Evolutionary conservation across 306 rosid genomes (phyloP), one percentile per base, ranked within the genome.

Genomic region (Cucurbita ficifolia): DNA sequence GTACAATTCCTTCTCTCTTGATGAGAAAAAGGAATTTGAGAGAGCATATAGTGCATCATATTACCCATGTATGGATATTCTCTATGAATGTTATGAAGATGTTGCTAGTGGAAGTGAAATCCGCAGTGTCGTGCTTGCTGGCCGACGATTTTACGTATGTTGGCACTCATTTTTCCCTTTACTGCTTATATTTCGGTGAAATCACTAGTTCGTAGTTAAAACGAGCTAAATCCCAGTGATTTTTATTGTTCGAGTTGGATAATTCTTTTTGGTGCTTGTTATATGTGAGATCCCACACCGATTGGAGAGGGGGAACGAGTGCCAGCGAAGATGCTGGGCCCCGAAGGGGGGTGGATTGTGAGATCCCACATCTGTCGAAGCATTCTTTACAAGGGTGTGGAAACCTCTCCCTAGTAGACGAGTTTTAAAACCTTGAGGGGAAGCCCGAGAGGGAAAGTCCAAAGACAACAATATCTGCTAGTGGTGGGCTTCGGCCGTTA

Each of bases 1-100:
- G 14, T 89, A 91, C 86, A 86, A 86, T 52, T 79, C 97, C 77
- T 79, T 94, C 75, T 83, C 95, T 74, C 86, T 76, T 79, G 92
- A 86, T n/a, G 97, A 74, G 19, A 95, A 89, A 75, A 88, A 52
- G 82, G 97, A 87, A 77, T 95, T 95, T 46, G 97, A 95, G 88
- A 79, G 82, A 54, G 99, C 96, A 64, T 95, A 95, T 68, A 95
- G 97, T 70, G 99, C 99, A 75, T 91, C 99, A 1, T 95, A 64
- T 55, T 91, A 95, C 77, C 97, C 99, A 7, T 89, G 96, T 88
- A 95, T 89, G 99, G 99, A 95, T 11, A 95, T 95, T 84, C 85
- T 95, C 85, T 95, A 91, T 8, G 97, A 91, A 78, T 95, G 99
- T 83, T 95, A 95, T 12, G 99, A 95, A 81, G 99, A 95, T 76